A percentile compares a stretch with the other conserved stretches of the same genome.
phyloP scores from a whole-genome alignment of 768 basidiomycete genomes.

The Terana coerulea region DNA sequence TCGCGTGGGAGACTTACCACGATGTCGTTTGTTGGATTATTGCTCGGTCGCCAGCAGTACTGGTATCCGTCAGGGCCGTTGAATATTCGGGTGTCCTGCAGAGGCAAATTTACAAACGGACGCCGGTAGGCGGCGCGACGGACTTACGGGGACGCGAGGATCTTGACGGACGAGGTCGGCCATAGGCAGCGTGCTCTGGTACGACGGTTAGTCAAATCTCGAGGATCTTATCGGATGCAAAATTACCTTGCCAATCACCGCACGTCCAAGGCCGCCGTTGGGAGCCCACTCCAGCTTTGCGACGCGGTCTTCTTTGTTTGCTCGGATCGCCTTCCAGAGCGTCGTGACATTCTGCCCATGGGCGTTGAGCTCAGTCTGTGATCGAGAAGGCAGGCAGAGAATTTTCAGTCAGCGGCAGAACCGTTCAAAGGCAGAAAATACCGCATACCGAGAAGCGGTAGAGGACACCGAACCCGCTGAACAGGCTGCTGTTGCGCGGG shows the following conservation, averaged over 20 bases:
- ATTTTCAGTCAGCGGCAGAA: slow-evolving; percentile 9
- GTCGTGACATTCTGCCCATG: slow-evolving; percentile 73
- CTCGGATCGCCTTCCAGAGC: slow-evolving; percentile 74
- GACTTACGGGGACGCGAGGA: slow-evolving; percentile 54
- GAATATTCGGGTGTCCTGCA: slow-evolving; percentile 49
- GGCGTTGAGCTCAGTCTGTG: slow-evolving; percentile 62
- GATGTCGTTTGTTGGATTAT: slow-evolving; percentile 48
- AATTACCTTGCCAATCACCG: slow-evolving; percentile 77
- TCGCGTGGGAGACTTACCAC: slow-evolving; percentile 41
- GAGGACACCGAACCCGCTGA: slow-evolving; percentile 76
- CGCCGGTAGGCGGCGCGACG: slow-evolving; percentile 8
- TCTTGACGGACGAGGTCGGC: slow-evolving; percentile 75
- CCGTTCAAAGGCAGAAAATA: slow-evolving; percentile 16
- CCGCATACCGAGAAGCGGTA: slow-evolving; percentile 72
- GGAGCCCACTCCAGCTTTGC: slow-evolving; percentile 86
- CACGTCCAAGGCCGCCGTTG: slow-evolving; percentile 79
- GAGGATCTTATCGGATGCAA: slow-evolving; percentile 21
- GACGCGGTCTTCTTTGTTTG: slow-evolving; percentile 84
- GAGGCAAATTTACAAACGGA: slow-evolving; percentile 11
- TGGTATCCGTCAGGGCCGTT: slow-evolving; percentile 78
- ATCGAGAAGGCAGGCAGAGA: slow-evolving; percentile 23
- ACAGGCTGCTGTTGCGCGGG: slow-evolving; percentile 78
- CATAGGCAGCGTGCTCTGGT: slow-evolving; percentile 75
- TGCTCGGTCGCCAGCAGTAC: slow-evolving; percentile 78
- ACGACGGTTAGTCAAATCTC: slow-evolving; percentile 13